Percentiles rank a stretch among this genome's conserved stretches.
Evolutionary conservation across 768 basidiomycete species (phyloP).

Genomic region (Pleurotus eryngii): DNA sequence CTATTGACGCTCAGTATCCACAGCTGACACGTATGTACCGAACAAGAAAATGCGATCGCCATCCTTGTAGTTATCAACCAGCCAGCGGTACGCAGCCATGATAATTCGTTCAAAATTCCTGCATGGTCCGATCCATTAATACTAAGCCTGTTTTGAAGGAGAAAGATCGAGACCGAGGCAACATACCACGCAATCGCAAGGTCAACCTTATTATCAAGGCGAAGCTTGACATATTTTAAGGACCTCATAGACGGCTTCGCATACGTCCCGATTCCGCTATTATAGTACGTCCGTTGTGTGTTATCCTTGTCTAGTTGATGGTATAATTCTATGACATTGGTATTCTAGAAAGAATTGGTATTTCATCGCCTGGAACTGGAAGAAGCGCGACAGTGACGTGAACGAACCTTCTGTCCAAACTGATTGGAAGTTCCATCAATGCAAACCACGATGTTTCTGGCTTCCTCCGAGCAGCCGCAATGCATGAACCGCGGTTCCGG

Average conservation of each 20-base stretch:
- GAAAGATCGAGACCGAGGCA: no score
- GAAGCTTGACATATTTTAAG: constrained; percentile 12
- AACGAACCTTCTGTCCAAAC: constrained; percentile 27
- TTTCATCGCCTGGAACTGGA: not conserved
- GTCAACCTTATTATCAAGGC: constrained; percentile 23
- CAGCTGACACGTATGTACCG: constrained; percentile 17
- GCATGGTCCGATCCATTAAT: not conserved
- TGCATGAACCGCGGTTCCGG: not conserved
- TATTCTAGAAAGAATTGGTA: constrained; percentile 24
- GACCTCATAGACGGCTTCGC: constrained; percentile 19
- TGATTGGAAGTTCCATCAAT: constrained; percentile 40
- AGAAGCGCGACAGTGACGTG: not conserved
- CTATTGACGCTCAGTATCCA: not conserved
- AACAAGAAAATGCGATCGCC: constrained; percentile 38
- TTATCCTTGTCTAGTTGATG: constrained; percentile 30
- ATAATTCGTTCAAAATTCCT: constrained; percentile 35
- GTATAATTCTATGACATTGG: constrained; percentile 39
- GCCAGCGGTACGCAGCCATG: constrained; percentile 36
- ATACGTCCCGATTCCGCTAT: constrained; percentile 36
- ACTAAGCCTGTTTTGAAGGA: no score
- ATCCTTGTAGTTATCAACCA: constrained; percentile 32
- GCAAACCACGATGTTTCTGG: constrained; percentile 28
- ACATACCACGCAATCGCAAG: constrained; percentile 32
- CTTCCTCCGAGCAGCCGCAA: not conserved
- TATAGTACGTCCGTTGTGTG: constrained; percentile 35